Base-by-base conservation (phyloP, 2,329 filamentous ascomycete species). In the Cladophialophora bantiana region DNA sequence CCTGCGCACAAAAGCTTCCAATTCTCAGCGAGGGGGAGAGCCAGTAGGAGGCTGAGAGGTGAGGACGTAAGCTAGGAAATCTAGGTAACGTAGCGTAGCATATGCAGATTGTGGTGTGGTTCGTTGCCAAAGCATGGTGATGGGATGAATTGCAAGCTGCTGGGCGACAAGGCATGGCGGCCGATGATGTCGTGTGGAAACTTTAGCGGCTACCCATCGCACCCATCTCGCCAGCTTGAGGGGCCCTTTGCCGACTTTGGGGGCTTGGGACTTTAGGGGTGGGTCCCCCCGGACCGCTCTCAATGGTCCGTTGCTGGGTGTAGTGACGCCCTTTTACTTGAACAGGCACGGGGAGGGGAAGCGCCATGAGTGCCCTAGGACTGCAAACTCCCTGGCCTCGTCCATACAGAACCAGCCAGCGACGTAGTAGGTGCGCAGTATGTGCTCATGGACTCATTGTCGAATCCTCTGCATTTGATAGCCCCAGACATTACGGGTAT, bases 21-120 rank as follows among this genome's bases (percentile, higher is more conserved):
- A 34, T 36, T 57, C 15, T 56, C 63, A 53, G 48, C 18, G 63
- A 65, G 63, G 63, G 63, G 63, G 40, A 42, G 35, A 61, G 52
- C 63, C 63, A 59, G 52, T 65, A 38, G 20, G 48, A 35, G 50
- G 59, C 59, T 54, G 20, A n/a, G 59, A 61, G 45, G n/a, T 52
- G 45, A 52, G 26, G 57, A 36, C n/a, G n/a, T 15, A 36, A 35
- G 36, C 50, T 38, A 38, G 55, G 50, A 50, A 48, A 45, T 52
- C 50, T 57, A 55, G 54, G 64, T 53, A 48, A 54, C 40, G 59
- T 62, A 62, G 50, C 35, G 60, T 62, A 20, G 60, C 50, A 62
- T 52, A 20, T 54, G 59, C 59, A 45, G 59, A 61, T 20, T 54
- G 45, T 61, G 59, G 42, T 50, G 57, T 35, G 52, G 59, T 45